Evolutionary conservation across 805 yeast genomes (phyloP).

Genomic region (Ogataea allantospora): DNA sequence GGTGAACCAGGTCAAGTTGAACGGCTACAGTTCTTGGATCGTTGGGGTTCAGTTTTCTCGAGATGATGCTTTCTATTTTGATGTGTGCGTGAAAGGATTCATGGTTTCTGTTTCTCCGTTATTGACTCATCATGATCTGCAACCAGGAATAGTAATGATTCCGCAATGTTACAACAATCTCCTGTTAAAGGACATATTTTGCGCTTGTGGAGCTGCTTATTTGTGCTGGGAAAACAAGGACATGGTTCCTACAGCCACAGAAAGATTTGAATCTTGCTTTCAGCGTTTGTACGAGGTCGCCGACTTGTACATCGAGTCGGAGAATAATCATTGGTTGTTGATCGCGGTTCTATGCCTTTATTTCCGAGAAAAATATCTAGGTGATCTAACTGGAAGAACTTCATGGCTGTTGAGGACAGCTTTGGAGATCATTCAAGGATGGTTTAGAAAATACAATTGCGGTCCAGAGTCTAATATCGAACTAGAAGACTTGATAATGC

Average conservation of each 20-base stretch:
- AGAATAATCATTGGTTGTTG: constrained; percentile 38
- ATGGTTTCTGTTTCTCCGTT: constrained; percentile 43
- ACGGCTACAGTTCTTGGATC: constrained; percentile 18
- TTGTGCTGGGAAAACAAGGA: constrained; percentile 34
- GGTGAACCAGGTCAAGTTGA: constrained; percentile 9
- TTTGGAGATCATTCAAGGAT: constrained; percentile 33
- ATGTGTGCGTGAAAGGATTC: constrained; percentile 41
- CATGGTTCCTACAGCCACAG: constrained; percentile 23
- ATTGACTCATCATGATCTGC: constrained; percentile 38
- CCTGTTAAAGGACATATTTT: constrained; percentile 31
- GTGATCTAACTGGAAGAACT: constrained; percentile 28
- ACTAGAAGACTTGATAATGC: constrained; percentile 5
- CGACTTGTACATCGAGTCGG: constrained; percentile 19
- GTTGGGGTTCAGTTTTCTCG: constrained; percentile 17
- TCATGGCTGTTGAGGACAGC: constrained; percentile 35
- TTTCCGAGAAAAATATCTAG: constrained; percentile 36
- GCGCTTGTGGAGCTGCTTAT: constrained; percentile 40
- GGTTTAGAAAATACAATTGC: constrained; percentile 1
- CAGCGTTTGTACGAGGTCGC: constrained; percentile 23
- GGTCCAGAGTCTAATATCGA: background rate
- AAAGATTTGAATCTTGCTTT: constrained; percentile 24
- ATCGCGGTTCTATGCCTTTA: constrained; percentile 41
- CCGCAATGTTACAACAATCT: constrained; percentile 32
- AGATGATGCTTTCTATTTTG: constrained; percentile 26
- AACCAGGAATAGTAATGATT: constrained; percentile 41